Base-by-base conservation (phyloP, 805 yeast genomes). In the Starmerella floricola region DNA sequence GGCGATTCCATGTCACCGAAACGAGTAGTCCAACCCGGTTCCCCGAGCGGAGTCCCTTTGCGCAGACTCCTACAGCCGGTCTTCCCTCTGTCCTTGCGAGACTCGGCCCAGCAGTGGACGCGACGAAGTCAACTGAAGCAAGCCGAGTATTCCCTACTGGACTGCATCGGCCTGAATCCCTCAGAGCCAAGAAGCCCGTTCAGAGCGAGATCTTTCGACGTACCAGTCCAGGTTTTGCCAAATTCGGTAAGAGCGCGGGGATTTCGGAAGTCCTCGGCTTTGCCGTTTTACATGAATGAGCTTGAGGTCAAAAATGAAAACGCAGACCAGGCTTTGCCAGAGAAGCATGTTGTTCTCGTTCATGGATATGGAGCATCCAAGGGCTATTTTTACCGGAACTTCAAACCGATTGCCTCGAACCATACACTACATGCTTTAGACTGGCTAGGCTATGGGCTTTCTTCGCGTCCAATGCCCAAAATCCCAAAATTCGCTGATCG, bases 321-420 rank as follows among this genome's bases (percentile, higher is more conserved):
- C 11, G 38, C 47, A 31, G 31, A 17, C 2, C 48, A 46, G 31
- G 8, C 34, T 18, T 23, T 11, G 3, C 18, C 27, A 3, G 37
- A 78, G 48, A 67, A 51, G 72, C 80, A 60, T 36, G 60, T 86
- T 19, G 84, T 91, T 2, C 60, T 88, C 47, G 62, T 91, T 4
- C 98, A 88, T 60, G 98, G 98, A 0, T 86, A 85, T 56, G 95
- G 94, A 2, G 94, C 97, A 0, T 83, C 94, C 1, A 71, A 86
- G 12, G 88, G 93, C 20, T 76, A 85, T 41, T 88, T 76, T 53
- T 72, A 78, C 54, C 73, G 79, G 47, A 88, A 83, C 55, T 73
- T 83, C 49, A 72, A 71, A 35, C 66, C 60, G 0, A 59, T 79
- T 37, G 57, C 60, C 6, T 41, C 55, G 6, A 64, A 61, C 31